A percentile compares a stretch with the other conserved stretches of the same genome.
Evolutionary conservation across 1,284 basidiomycete species (phyloP).

Genomic region (Retiboletus flavoniger): DNA sequence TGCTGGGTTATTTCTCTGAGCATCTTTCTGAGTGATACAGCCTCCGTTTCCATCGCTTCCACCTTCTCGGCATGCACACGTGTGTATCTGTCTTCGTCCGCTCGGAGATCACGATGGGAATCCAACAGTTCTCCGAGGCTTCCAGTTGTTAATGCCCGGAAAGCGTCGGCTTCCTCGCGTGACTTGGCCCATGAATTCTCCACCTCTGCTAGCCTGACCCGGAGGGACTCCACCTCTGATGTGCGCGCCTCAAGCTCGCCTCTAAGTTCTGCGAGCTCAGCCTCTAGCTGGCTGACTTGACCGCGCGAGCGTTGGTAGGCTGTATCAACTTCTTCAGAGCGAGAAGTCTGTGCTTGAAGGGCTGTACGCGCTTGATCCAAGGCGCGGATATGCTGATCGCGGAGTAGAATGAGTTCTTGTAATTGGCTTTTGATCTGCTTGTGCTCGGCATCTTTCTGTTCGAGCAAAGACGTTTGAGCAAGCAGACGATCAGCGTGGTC

Average conservation of each 20-base stretch:
- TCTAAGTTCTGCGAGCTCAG: slow-evolving; percentile 73
- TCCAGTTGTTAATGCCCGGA: slow-evolving; percentile 80
- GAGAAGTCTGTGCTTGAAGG: slow-evolving; percentile 70
- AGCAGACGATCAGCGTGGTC: slow-evolving; percentile 81
- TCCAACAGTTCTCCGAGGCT: slow-evolving; percentile 83
- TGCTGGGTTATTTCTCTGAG: slow-evolving; percentile 75
- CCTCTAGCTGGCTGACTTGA: slow-evolving; percentile 67
- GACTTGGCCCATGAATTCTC: slow-evolving; percentile 88
- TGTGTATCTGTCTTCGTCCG: slow-evolving; percentile 72
- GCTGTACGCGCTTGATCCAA: slow-evolving; percentile 84
- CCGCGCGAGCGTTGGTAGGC: slow-evolving; percentile 70
- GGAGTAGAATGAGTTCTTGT: slow-evolving; percentile 64
- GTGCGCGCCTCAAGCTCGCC: slow-evolving; percentile 75
- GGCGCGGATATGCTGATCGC: slow-evolving; percentile 82
- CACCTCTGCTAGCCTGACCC: slow-evolving; percentile 65
- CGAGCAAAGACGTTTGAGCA: slow-evolving; percentile 70
- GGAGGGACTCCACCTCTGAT: slow-evolving; percentile 70
- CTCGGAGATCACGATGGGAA: slow-evolving; percentile 74
- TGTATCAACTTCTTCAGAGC: slow-evolving; percentile 80
- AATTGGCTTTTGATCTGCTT: slow-evolving; percentile 65
- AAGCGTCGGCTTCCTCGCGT: slow-evolving; percentile 85
- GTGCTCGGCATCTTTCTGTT: slow-evolving; percentile 82
- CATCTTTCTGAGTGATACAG: slow-evolving; percentile 71
- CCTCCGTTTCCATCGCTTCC: slow-evolving; percentile 77
- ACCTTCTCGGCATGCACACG: slow-evolving; percentile 80